Evolutionary conservation across 805 yeast species (phyloP), one percentile per base, ranked within the genome.

Genomic region (Lachancea thermotolerans): DNA sequence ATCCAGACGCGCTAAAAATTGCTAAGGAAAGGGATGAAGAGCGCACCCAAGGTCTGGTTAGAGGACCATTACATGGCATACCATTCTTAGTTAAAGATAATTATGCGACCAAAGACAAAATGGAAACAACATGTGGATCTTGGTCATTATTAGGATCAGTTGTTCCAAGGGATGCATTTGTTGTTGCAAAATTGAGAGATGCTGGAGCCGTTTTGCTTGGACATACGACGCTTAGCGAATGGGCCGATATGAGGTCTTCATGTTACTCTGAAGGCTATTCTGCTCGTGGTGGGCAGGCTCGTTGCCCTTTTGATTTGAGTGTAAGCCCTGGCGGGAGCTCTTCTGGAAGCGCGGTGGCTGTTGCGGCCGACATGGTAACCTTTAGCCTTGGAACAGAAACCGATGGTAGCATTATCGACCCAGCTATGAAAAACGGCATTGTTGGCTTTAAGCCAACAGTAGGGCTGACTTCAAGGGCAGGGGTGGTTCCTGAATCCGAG

Each of bases 231-330:
- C 42, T 59, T 39, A 57, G 62, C 16, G 64, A 59, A 46, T 59
- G 63, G 63, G 64, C 64, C 10, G 63, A 59, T 39, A 59, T 59
- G 63, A 49, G 63, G 39, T 52, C 60, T 4, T 49, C 51, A 17
- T 39, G 15, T 6, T 59, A 59, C 42, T 53, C 60, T 38, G 64
- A 58, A 48, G 63, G 64, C 17, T 59, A 59, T 42, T 58, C 63
- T 17, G 58, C 63, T 10, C 41, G 54, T 12, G 61, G 61, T 12
- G 63, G 61, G 2, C 64, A 59, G 46, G 51, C 59, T 10, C 52
- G 63, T 35, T 52, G 50, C 42, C 64, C 64, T 18, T 59, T 54
- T 45, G 58, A 58, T 37, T 49, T 59, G 30, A 57, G 61, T 18
- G 51, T 57, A 14, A 58, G 56, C 28, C 53, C 55, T 7, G 63